phyloP scores from a whole-genome alignment of 1,284 basidiomycete species.

The Hypsizygus ulmarius region DNA sequence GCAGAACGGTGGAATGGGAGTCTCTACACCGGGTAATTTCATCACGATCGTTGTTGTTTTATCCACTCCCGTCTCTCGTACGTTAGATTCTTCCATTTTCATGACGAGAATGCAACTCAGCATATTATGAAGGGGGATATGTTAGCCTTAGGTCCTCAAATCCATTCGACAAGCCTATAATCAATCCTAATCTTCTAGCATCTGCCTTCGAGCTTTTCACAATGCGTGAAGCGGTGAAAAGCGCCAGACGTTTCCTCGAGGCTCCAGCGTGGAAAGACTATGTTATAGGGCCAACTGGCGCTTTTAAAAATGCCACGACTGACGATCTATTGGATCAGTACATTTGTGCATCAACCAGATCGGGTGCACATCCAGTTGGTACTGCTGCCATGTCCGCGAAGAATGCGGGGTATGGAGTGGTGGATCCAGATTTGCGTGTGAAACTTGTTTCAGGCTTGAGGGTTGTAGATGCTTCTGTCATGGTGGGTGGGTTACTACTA shows the following conservation, averaged over 20 bases:
- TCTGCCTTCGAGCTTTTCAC: conserved; percentile 30
- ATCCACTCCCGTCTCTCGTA: conserved; percentile 9
- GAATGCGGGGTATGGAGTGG: conserved; percentile 33
- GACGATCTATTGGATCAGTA: conserved; percentile 25
- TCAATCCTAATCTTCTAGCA: conserved; percentile 30
- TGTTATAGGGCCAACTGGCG: conserved; percentile 19
- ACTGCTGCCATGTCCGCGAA: conserved; percentile 27
- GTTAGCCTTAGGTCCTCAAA: conserved; percentile 7
- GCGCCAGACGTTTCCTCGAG: conserved; percentile 24
- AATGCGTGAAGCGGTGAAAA: conserved; percentile 28
- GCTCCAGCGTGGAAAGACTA: conserved; percentile 31
- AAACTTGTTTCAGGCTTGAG: conserved; percentile 32
- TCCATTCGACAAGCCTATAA: conserved; percentile 26
- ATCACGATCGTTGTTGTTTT: conserved; percentile 7
- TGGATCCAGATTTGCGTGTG: conserved; percentile 45
- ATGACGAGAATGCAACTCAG: too few species aligned
- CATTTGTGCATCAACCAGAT: conserved; percentile 13
- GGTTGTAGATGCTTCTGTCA: conserved; percentile 36
- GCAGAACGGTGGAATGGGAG: conserved; percentile 4
- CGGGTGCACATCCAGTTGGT: conserved; percentile 25
- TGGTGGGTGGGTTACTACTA: conserved; percentile 15
- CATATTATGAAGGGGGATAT: too few species aligned
- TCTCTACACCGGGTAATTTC: conserved; percentile 5
- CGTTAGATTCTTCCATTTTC: not conserved
- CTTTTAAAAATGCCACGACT: conserved; percentile 13